Evolutionary conservation across 805 yeast genomes (phyloP).

Genomic region (Saccharomycopsis selenospora): DNA sequence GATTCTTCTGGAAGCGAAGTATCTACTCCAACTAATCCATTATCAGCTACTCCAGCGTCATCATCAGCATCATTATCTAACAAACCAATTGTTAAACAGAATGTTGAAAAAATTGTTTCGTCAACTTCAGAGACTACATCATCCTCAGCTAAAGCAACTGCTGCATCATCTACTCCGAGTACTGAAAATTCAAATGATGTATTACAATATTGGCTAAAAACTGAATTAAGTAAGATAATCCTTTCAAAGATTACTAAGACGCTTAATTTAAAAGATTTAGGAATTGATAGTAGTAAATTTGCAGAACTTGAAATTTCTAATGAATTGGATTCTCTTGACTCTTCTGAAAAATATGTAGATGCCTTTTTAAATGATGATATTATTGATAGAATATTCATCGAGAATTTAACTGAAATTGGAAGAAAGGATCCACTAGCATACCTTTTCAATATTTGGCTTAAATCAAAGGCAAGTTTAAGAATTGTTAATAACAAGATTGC

Average conservation of each 20-base stretch:
- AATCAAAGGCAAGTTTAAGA: slow-evolving; percentile 25
- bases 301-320: not conserved
- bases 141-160: not conserved
- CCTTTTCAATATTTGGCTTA: slow-evolving; percentile 39
- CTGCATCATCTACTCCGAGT: not conserved
- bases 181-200: too few relatives aligned
- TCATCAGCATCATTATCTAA: not conserved
- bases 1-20: too few relatives aligned
- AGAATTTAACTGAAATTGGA: slow-evolving; percentile 49
- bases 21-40: too few relatives aligned
- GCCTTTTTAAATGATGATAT: slow-evolving; percentile 15
- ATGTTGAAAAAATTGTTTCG: not conserved
- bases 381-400: slow-evolving; percentile 48
- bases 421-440: slow-evolving; percentile 40
- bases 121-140: not conserved
- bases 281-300: not conserved
- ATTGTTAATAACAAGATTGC: slow-evolving; percentile 14
- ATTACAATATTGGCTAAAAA: not conserved
- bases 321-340: not conserved
- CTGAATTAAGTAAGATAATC: not conserved
- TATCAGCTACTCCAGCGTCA: not conserved
- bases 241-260: not conserved
- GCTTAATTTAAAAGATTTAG: not conserved
- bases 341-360: not conserved
- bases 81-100: not conserved